phyloP scores from a whole-genome alignment of 2,329 filamentous ascomycete species.

The Penicillium sp. region DNA sequence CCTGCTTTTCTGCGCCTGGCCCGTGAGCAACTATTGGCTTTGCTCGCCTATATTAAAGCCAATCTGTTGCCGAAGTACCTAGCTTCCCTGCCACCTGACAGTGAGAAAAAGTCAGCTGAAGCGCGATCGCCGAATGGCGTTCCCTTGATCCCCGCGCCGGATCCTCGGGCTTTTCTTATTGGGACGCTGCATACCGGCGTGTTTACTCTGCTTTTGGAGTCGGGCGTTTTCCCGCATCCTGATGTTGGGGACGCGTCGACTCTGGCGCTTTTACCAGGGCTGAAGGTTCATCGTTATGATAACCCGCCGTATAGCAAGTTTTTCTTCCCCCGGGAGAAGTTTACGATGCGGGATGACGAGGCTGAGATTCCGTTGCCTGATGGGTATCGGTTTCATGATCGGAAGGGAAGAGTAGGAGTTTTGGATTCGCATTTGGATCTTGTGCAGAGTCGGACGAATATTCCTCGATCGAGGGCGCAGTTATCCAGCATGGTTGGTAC shows the following conservation, averaged over 20 bases:
- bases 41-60: slow-evolving; percentile 28
- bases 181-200: slow-evolving; percentile 40
- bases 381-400: slow-evolving; percentile 34
- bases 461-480: slow-evolving; percentile 37
- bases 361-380: slow-evolving; percentile 22
- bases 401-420: slow-evolving; percentile 27
- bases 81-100: slow-evolving; percentile 9
- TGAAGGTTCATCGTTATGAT: slow-evolving; percentile 31
- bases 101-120: not conserved
- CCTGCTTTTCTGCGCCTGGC: slow-evolving; percentile 12
- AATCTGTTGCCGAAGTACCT: slow-evolving; percentile 30
- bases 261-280: slow-evolving; percentile 13
- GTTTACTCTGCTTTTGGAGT: slow-evolving; percentile 26
- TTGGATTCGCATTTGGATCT: slow-evolving; percentile 34
- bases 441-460: slow-evolving; percentile 41
- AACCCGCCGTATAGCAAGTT: slow-evolving; percentile 39
- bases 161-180: slow-evolving; percentile 35
- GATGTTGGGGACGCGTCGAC: not conserved
- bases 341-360: slow-evolving; percentile 1
- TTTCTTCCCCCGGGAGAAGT: slow-evolving; percentile 29
- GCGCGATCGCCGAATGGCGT: slow-evolving; percentile 4
- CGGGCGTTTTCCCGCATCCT: slow-evolving; percentile 11
- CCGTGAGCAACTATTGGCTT: slow-evolving; percentile 29
- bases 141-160: slow-evolving; percentile 26
- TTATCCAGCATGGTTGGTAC: slow-evolving; percentile 34